phyloP scores from a whole-genome alignment of 148 eudicot genomes.

The Rhododendron ovatum region DNA sequence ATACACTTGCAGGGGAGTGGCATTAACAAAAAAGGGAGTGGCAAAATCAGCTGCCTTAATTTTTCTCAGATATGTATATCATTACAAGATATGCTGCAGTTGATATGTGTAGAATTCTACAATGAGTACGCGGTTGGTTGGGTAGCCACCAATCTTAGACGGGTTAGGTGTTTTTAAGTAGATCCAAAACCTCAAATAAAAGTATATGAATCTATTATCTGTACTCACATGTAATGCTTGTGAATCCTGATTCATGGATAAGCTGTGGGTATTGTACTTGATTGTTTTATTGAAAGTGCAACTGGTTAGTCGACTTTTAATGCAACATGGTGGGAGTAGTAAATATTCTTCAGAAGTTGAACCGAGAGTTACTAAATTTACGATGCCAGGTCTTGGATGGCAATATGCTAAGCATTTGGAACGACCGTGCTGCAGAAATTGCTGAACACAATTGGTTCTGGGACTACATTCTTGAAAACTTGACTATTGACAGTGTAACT shows the following conservation, averaged over 20 bases:
- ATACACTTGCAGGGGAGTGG: no score
- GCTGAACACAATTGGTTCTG: constrained; percentile 83
- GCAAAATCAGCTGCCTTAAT: no score
- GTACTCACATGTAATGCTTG: neutral
- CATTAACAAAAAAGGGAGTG: no score
- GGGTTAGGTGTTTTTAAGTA: neutral
- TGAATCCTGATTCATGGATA: neutral
- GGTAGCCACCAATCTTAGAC: neutral
- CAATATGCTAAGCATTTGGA: constrained; percentile 87
- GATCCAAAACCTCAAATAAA: neutral
- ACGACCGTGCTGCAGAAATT: constrained; percentile 68
- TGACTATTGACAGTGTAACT: constrained; percentile 83
- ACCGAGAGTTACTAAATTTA: neutral
- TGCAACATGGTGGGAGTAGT: neutral
- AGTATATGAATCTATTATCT: neutral
- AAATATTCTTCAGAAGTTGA: neutral
- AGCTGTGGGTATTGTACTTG: neutral
- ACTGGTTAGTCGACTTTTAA: neutral
- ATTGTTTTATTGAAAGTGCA: neutral
- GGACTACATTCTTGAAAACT: constrained; percentile 55
- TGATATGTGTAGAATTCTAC: neutral
- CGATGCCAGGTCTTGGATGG: constrained; percentile 77
- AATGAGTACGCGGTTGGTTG: neutral
- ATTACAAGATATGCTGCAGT: neutral
- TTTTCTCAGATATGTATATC: neutral